phyloP scores from a whole-genome alignment of 1,284 basidiomycete species.

The Inonotus obliquus region DNA sequence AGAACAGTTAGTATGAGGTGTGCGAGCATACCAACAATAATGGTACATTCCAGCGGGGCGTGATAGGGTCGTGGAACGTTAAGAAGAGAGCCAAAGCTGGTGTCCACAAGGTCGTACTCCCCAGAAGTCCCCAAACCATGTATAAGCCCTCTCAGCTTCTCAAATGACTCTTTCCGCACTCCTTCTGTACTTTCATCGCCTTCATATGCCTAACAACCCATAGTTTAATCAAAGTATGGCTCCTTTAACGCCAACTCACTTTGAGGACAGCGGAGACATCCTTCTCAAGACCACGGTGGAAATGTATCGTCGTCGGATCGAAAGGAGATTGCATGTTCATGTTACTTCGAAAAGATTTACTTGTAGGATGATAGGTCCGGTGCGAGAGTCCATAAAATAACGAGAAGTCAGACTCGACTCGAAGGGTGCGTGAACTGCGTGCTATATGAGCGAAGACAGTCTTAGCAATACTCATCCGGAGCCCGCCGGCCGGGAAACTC shows the following conservation, averaged over 20 bases:
- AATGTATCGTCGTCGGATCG: neutral
- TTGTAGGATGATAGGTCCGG: neutral
- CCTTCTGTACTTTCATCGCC: neutral
- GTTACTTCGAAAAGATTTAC: neutral
- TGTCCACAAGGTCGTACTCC: slow-evolving; percentile 10
- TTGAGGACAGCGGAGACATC: slow-evolving; percentile 4
- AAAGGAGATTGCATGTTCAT: neutral
- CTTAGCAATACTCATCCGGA: neutral
- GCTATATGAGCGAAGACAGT: neutral
- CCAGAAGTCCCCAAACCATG: neutral
- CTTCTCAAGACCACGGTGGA: neutral
- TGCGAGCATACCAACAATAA: slow-evolving; percentile 3
- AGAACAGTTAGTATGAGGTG: neutral
- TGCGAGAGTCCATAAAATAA: neutral
- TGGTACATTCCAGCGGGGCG: slow-evolving; percentile 9
- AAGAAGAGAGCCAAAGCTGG: neutral
- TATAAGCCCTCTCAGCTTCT: neutral
- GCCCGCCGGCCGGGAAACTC: neutral
- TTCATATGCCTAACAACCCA: neutral
- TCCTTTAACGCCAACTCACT: neutral
- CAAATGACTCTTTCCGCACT: neutral
- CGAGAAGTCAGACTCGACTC: neutral
- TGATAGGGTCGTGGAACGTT: neutral
- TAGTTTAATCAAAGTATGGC: neutral
- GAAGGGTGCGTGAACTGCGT: neutral